Base-by-base conservation (phyloP, 2,329 filamentous ascomycete species). In the Orbilia quercus region DNA sequence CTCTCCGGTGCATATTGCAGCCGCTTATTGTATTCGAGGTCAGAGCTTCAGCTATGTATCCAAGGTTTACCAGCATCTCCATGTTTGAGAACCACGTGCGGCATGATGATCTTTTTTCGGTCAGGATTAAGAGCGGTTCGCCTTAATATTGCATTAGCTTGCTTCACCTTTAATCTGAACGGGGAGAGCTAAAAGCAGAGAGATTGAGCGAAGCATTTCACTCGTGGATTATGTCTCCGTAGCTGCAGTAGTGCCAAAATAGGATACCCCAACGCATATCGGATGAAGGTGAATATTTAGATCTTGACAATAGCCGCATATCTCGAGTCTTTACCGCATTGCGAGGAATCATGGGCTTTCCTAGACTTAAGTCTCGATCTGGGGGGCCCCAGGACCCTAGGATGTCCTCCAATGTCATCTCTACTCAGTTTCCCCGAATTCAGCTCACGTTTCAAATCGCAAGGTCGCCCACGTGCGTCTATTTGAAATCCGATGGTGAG, bases 211-310 rank as follows among this genome's bases (percentile, higher is more conserved):
- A 31, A 31, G 28, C 5, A 31, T 9, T 45, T 38, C 38, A 44
- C 28, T 55, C 36, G 55, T 16, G 55, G 48, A 69, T 45, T 69
- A 69, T 69, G 64, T 69, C 64, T 55, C 64, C 64, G 64, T 60
- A 55, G 25, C 23, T 69, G 64, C 64, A 69, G 64, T 69, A 69
- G 64, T 69, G 55, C 16, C 44, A 22, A 16, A 22, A 22, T 47
- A 7, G 22, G 9, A 25, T 20, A 18, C 44, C 7, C 14, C 18
- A 9, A 47, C 7, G 22, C 36, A 14, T 40, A 9, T 47, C 16
- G 44, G 28, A 31, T 31, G 28, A 31, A 9, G 9, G 4, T 31
- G 28, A 4, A 31, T 31, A 4, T 31, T n/a, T 12, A 44, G 14
- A 44, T 44, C 12, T 44, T 44, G 40, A 14, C 12, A 44, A 6